Conservation (phyloP, 2,329 filamentous ascomycete genomes). For the Aspergillus novofumigatus region DNA sequence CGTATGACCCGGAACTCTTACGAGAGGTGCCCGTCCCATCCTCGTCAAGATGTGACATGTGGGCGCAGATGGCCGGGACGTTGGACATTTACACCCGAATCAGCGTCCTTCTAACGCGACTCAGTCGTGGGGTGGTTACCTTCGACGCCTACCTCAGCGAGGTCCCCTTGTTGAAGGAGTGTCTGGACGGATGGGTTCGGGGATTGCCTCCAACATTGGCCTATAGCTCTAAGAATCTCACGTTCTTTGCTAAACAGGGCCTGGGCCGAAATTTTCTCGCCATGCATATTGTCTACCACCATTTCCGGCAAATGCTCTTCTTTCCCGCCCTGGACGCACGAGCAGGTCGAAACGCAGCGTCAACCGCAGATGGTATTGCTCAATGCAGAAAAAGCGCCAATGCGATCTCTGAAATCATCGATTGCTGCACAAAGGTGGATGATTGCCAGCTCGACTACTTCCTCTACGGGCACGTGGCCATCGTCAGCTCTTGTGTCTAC, state of each 20-base stretch:
- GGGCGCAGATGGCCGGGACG: conserved; percentile 18
- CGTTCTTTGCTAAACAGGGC: conserved; percentile 6
- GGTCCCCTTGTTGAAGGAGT: conserved; percentile 6
- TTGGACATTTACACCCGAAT: conserved; percentile 16
- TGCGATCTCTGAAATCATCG: conserved; percentile 15
- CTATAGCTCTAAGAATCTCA: conserved; percentile 13
- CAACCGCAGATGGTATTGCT: not conserved
- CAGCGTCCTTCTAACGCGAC: conserved; percentile 10
- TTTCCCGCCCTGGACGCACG: conserved; percentile 18
- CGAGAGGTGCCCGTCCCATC: not conserved
- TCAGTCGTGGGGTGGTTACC: conserved; percentile 12
- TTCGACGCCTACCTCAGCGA: conserved; percentile 14
- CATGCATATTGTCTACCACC: conserved; percentile 21
- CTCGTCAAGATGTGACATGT: conserved; percentile 15
- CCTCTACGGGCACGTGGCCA: conserved; percentile 18
- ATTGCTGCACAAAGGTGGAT: conserved; percentile 10
- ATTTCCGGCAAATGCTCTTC: conserved; percentile 20
- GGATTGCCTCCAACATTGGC: conserved; percentile 9
- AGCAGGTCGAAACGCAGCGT: not conserved
- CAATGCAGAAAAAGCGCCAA: conserved; percentile 17
- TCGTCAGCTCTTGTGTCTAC: conserved; percentile 21
- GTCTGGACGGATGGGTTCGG: conserved; percentile 13
- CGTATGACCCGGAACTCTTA: conserved; percentile 4
- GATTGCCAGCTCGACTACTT: conserved; percentile 18
- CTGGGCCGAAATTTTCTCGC: conserved; percentile 18